phyloP scores from a whole-genome alignment of 495 filamentous ascomycete species.

The Filosporella fistucella region DNA sequence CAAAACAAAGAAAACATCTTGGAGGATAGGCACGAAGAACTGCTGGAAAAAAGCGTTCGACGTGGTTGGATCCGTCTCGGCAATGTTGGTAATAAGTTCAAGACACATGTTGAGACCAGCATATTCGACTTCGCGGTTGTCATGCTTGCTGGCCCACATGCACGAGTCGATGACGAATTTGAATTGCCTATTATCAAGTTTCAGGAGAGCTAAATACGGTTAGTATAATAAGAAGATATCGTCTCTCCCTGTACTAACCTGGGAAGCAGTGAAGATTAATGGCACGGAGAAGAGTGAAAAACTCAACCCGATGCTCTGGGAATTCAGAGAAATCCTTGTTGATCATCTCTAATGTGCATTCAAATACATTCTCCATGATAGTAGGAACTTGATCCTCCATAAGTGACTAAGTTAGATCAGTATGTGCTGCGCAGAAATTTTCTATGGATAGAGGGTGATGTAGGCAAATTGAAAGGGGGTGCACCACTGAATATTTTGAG shows the following conservation, averaged over 20 bases:
- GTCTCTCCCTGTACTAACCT: conserved; percentile 30
- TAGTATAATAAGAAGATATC: conserved; percentile 7
- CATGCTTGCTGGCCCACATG: conserved; percentile 99
- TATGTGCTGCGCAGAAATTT: background rate
- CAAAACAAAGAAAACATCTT: conserved; percentile 97
- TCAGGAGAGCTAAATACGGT: conserved; percentile 63
- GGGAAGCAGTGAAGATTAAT: conserved; percentile 98
- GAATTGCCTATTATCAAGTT: conserved; percentile 91
- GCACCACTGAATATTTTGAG: conserved; percentile 29
- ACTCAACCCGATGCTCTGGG: conserved; percentile 95
- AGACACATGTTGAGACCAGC: conserved; percentile 99
- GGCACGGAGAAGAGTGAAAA: conserved; percentile 91
- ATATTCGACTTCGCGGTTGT: conserved; percentile 96
- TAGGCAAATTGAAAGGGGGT: conserved; percentile 6
- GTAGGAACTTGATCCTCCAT: conserved; percentile 98
- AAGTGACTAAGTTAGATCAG: conserved; percentile 55
- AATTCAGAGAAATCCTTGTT: conserved; percentile 99
- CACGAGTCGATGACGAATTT: conserved; percentile 99
- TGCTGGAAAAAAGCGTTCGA: conserved; percentile 95
- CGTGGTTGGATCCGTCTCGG: conserved; percentile 80
- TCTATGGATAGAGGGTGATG: conserved; percentile 2
- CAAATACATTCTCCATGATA: conserved; percentile 98
- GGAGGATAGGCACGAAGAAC: conserved; percentile 91
- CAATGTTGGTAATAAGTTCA: conserved; percentile 96
- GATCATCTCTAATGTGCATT: conserved; percentile 99